These are phyloP conservation scores for Phylloporus rhodoxanthus DNA, from an alignment of 768 basidiomycete genomes.

Conservation along the genomic window DNA sequence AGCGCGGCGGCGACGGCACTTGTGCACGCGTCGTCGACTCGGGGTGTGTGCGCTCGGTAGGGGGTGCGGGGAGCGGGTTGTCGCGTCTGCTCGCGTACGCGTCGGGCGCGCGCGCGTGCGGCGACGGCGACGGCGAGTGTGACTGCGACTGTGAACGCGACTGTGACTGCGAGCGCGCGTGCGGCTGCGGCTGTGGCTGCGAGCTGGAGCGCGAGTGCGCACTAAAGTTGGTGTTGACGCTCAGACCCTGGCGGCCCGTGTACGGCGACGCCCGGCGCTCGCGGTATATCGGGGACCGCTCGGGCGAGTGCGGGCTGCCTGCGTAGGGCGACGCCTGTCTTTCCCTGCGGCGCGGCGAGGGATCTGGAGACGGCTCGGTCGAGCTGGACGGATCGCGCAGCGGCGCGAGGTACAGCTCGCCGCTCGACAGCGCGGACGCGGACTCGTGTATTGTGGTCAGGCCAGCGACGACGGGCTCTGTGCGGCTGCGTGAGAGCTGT, in stretches of 20 bases:
- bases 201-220: not conserved
- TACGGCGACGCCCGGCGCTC: constrained; percentile 19
- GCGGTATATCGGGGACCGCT: constrained; percentile 27
- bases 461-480: constrained; percentile 23
- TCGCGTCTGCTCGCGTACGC: constrained; percentile 14
- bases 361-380: constrained; percentile 22
- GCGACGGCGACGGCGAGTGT: constrained; percentile 14
- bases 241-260: constrained; percentile 3
- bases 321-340: constrained; percentile 21
- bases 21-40: constrained; percentile 24
- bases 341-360: constrained; percentile 25
- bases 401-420: constrained; percentile 24
- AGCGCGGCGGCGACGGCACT: constrained; percentile 26
- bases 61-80: constrained; percentile 29
- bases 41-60: constrained; percentile 18
- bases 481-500: constrained; percentile 25
- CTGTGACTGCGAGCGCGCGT: not conserved
- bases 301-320: constrained; percentile 14
- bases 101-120: constrained; percentile 9
- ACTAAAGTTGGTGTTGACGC: not conserved
- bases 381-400: constrained; percentile 15
- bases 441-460: constrained; percentile 27
- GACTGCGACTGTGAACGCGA: constrained; percentile 1
- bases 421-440: constrained; percentile 17
- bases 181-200: not conserved